Conservation (phyloP, 1,284 basidiomycete species). For the Cutaneotrichosporon sp. region DNA sequence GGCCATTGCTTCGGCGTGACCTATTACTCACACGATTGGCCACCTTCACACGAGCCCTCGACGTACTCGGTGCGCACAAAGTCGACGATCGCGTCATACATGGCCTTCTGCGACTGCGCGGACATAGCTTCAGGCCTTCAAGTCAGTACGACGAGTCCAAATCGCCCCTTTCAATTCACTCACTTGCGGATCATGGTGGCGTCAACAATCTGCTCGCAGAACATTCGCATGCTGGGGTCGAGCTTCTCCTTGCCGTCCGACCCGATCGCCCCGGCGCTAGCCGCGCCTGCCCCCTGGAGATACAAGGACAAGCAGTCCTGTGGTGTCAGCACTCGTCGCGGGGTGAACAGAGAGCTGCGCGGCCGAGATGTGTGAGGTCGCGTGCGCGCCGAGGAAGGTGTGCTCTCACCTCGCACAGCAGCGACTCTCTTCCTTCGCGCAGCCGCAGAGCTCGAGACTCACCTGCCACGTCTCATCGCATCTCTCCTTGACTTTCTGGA, state of each 20-base stretch:
- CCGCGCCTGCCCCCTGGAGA: constrained; percentile 52
- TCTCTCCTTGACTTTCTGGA: constrained; percentile 49
- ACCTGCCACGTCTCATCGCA: constrained; percentile 55
- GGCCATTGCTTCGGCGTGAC: neutral
- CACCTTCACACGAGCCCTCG: constrained; percentile 50
- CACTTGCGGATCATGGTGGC: constrained; percentile 48
- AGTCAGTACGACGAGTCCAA: neutral
- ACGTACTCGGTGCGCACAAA: constrained; percentile 53
- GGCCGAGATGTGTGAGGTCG: neutral
- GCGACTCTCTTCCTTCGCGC: neutral
- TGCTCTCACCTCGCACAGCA: neutral
- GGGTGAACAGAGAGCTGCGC: neutral
- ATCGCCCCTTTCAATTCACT: constrained; percentile 11
- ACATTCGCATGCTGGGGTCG: constrained; percentile 49
- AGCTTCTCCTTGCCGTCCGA: constrained; percentile 54
- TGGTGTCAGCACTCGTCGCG: neutral
- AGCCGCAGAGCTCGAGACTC: constrained; percentile 17
- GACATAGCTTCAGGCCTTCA: constrained; percentile 41
- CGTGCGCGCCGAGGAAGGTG: neutral
- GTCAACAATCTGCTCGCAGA: constrained; percentile 53
- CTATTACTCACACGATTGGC: constrained; percentile 45
- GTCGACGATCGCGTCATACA: constrained; percentile 50
- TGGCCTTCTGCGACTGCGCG: constrained; percentile 40
- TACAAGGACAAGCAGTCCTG: constrained; percentile 53
- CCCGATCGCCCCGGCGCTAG: constrained; percentile 32